Evolutionary conservation across 2,329 filamentous ascomycete species (phyloP), one percentile per base, ranked within the genome.

Genomic region (Arthrobotrys sinensis): DNA sequence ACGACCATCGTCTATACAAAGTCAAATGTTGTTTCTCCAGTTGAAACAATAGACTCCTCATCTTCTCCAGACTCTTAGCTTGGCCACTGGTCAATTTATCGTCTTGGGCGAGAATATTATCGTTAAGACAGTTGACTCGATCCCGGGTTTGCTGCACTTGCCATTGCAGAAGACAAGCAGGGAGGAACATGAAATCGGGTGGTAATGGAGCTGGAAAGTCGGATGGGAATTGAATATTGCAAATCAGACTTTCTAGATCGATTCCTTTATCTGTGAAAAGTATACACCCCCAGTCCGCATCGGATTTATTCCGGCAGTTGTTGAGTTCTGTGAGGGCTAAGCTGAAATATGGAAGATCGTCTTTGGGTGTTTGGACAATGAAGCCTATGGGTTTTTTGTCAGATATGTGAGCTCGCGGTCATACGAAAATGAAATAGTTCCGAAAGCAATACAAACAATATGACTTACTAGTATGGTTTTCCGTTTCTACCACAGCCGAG

Each of bases 161-260:
- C 72, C 72, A 76, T 63, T 76, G 72, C 11, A 76, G 55, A 69
- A 76, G 57, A 24, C 62, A 76, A 24, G 32, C 34, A 3, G 72
- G 64, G 4, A 76, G 64, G 34, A 76, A 69, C 72, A 76, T 76
- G n/a, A 76, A 69, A 24, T 76, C 64, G 10, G 72, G 72, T 14
- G 65, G 43, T 34, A 76, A 7, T 5, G 64, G 72, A 2, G 65
- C 24, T 0, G 36, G 6, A 55, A 69, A 76, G 43, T 76, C 72
- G 3, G 72, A 76, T 21, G 71, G 71, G 19, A 76, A 76, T 19
- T 10, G 65, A 2, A 66, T 46, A 38, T 57, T 69, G 65, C 64
- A 69, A 6, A 76, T 62, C 52, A 70, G 50, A 10, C 28, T 46
- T 14, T 76, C 72, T 12, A 70, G 12, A 19, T 76, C 72, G 14